Conservation (phyloP, 805 yeast genomes). For the Groenewaldozyma salmanticensis region DNA sequence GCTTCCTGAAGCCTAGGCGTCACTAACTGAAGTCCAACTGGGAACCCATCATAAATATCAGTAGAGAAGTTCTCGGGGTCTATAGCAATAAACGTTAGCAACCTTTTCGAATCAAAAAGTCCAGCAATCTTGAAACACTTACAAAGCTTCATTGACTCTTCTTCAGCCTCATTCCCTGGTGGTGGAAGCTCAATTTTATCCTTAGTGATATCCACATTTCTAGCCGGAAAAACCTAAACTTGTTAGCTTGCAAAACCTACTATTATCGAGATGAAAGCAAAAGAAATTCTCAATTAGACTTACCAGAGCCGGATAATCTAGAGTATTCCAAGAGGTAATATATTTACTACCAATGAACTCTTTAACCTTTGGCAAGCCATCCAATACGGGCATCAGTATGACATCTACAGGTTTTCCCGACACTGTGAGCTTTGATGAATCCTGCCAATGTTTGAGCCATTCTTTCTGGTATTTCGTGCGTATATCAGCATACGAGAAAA, state of each 20-base stretch:
- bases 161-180: constrained; percentile 6
- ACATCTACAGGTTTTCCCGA: constrained; percentile 39
- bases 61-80: constrained; percentile 28
- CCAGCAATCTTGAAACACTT: too few relatives aligned
- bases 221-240: constrained; percentile 12
- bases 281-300: not conserved
- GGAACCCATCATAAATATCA: constrained; percentile 37
- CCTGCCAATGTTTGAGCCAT: constrained; percentile 36
- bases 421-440: constrained; percentile 27
- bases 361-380: constrained; percentile 24
- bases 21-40: constrained; percentile 48
- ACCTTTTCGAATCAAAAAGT: constrained; percentile 11
- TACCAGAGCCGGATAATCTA: constrained; percentile 16
- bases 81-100: constrained; percentile 24
- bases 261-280: not conserved
- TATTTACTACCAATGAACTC: constrained; percentile 6
- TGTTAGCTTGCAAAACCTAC: not conserved
- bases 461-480: constrained; percentile 24
- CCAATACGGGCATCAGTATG: constrained; percentile 36
- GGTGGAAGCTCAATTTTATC: constrained; percentile 17
- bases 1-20: constrained; percentile 52
- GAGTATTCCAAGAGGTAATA: constrained; percentile 12
- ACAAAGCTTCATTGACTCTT: constrained; percentile 3
- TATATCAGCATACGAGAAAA: constrained; percentile 4
- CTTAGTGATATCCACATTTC: constrained; percentile 33